A percentile compares a stretch with the other conserved stretches of the same genome.
phyloP scores from a whole-genome alignment of 1,139 yeast species.

The Debaryomyces robertsiae region DNA sequence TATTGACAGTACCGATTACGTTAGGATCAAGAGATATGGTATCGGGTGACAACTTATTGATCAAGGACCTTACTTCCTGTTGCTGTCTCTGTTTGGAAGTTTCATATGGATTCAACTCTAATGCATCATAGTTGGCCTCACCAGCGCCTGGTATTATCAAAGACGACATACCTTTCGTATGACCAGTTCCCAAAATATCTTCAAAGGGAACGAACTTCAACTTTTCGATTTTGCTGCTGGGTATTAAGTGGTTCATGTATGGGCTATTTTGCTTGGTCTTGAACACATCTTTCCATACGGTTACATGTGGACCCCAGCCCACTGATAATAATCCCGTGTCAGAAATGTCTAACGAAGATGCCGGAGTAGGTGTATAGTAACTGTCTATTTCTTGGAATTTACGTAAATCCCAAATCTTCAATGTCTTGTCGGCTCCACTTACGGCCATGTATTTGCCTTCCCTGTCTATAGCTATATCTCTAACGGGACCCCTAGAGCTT shows the following conservation, averaged over 20 bases:
- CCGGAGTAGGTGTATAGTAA: slow-evolving; percentile 83
- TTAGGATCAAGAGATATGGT: slow-evolving; percentile 90
- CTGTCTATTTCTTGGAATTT: slow-evolving; percentile 75
- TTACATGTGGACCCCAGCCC: slow-evolving; percentile 94
- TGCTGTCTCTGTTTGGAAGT: slow-evolving; percentile 93
- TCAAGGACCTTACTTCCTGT: slow-evolving; percentile 79
- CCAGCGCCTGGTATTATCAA: slow-evolving; percentile 95
- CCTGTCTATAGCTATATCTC: slow-evolving; percentile 85
- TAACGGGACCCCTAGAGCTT: slow-evolving; percentile 82
- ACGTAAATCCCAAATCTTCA: slow-evolving; percentile 94
- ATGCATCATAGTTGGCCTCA: slow-evolving; percentile 95
- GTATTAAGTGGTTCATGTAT: slow-evolving; percentile 86
- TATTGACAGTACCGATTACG: slow-evolving; percentile 82
- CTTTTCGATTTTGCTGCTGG: slow-evolving; percentile 73
- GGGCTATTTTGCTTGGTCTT: slow-evolving; percentile 67
- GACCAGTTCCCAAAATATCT: slow-evolving; percentile 92
- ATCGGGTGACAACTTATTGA: slow-evolving; percentile 90
- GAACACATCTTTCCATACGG: slow-evolving; percentile 80
- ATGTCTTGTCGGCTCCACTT: slow-evolving; percentile 80
- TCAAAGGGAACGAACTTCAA: slow-evolving; percentile 89
- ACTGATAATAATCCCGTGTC: slow-evolving; percentile 86
- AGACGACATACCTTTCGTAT: slow-evolving; percentile 73
- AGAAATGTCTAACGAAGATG: slow-evolving; percentile 74
- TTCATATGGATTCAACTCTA: slow-evolving; percentile 92
- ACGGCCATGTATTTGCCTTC: slow-evolving; percentile 95